phyloP scores from a whole-genome alignment of 352 stramenopile species.

The Phytophthora multivora region DNA sequence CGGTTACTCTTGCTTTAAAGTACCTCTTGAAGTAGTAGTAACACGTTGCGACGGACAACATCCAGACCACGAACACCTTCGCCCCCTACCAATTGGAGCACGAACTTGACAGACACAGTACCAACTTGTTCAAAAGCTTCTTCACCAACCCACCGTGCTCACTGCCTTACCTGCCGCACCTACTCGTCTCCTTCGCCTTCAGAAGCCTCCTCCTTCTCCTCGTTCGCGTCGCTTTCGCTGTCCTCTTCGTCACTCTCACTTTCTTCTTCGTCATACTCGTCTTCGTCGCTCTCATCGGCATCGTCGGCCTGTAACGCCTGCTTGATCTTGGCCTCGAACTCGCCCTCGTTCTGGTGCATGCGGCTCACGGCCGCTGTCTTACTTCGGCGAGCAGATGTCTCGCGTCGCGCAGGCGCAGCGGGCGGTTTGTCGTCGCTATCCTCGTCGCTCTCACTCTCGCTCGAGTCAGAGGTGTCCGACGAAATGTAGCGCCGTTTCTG shows the following conservation, averaged over 20 bases:
- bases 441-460: slow-evolving; percentile 42
- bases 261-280: slow-evolving; percentile 31
- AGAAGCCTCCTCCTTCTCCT: slow-evolving; percentile 15
- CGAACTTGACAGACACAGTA: background rate
- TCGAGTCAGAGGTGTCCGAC: slow-evolving; percentile 30
- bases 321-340: slow-evolving; percentile 65
- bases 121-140: background rate
- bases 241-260: slow-evolving; percentile 32
- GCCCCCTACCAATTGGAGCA: too few species aligned
- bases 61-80: too few species aligned
- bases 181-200: slow-evolving; percentile 26
- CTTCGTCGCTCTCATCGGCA: slow-evolving; percentile 43
- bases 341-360: slow-evolving; percentile 61
- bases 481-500: slow-evolving; percentile 26
- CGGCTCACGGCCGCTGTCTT: slow-evolving; percentile 62
- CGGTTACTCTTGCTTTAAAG: too few species aligned
- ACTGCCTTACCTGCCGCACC: background rate
- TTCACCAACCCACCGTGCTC: background rate
- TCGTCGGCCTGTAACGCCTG: slow-evolving; percentile 53
- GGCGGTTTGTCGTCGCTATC: slow-evolving; percentile 22
- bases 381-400: slow-evolving; percentile 56
- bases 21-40: too few species aligned
- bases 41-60: too few species aligned
- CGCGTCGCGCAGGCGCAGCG: slow-evolving; percentile 25
- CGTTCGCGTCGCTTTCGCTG: slow-evolving; percentile 5